Conservation (phyloP, 768 basidiomycete genomes). For the Crassisporium funariophilum region DNA sequence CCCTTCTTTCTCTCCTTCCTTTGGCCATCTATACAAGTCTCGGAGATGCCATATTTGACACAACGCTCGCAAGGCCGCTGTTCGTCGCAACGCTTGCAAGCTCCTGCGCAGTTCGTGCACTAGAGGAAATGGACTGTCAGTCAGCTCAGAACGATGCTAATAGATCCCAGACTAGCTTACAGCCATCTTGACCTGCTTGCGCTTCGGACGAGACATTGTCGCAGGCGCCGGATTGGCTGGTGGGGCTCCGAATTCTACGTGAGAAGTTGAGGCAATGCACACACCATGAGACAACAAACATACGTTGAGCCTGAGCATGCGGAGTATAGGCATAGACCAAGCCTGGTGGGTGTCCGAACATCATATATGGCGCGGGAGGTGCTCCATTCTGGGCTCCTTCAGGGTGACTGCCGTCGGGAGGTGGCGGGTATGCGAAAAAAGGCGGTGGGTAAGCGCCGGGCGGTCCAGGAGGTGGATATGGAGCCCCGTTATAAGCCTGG, state of each 20-base stretch:
- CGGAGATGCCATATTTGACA: constrained; percentile 80
- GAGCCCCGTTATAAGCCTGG: constrained; percentile 31
- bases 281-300: constrained; percentile 11
- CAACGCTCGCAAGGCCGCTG: constrained; percentile 89
- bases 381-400: constrained; percentile 36
- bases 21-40: constrained; percentile 84
- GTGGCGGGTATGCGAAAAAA: constrained; percentile 45
- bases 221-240: constrained; percentile 27
- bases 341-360: constrained; percentile 39
- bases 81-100: constrained; percentile 90
- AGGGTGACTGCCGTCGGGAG: constrained; percentile 36
- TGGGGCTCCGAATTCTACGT: constrained; percentile 26
- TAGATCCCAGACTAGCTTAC: constrained; percentile 31
- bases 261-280: constrained; percentile 14
- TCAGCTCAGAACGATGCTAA: constrained; percentile 2
- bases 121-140: constrained; percentile 19
- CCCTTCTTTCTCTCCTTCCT: constrained; percentile 93
- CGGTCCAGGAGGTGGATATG: constrained; percentile 34
- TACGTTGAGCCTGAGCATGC: constrained; percentile 41
- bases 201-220: constrained; percentile 57
- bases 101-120: constrained; percentile 87
- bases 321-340: constrained; percentile 48
- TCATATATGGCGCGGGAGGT: constrained; percentile 41
- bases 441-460: constrained; percentile 41
- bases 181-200: constrained; percentile 88